Percentiles rank a stretch among this genome's conserved stretches.
These are phyloP conservation scores for Nephelium lappaceum DNA, from an alignment of 345 rosid genomes.

Conservation along the genomic window DNA sequence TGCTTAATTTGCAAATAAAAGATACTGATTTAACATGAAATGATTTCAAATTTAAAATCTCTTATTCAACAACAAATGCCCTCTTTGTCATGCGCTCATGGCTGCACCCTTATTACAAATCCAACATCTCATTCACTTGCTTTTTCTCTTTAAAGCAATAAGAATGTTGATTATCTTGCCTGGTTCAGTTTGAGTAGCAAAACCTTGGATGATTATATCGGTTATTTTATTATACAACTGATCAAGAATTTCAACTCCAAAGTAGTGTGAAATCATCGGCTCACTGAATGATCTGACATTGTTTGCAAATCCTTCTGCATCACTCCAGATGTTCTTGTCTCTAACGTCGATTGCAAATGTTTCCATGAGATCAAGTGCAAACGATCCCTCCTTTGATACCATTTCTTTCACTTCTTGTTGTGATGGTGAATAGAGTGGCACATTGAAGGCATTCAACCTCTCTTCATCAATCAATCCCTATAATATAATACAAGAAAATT, in stretches of 20 bases:
- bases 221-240: slow-evolving; percentile 22
- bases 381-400: slow-evolving; percentile 13
- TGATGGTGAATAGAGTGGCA: slow-evolving; percentile 22
- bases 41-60: too few species aligned
- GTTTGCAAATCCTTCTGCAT: slow-evolving; percentile 2
- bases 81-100: too few species aligned
- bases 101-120: too few species aligned
- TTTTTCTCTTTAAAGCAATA: slow-evolving; percentile 14
- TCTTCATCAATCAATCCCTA: slow-evolving; percentile 25
- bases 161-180: not conserved
- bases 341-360: not conserved
- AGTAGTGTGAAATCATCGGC: slow-evolving; percentile 22
- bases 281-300: slow-evolving; percentile 20
- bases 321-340: not conserved
- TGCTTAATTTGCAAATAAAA: too few species aligned
- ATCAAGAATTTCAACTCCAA: slow-evolving; percentile 23
- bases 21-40: too few species aligned
- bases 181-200: not conserved
- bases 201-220: not conserved
- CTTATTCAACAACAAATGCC: too few species aligned
- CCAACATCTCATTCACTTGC: not conserved
- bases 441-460: slow-evolving; percentile 26
- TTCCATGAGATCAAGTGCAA: slow-evolving; percentile 14
- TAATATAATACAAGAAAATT: too few species aligned
- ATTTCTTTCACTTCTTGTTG: slow-evolving; percentile 17